A percentile compares a stretch with the other conserved stretches of the same genome.
These are phyloP conservation scores for Elymus sibiricus DNA, from an alignment of 176 grass and related monocot genomes.

Conservation along the genomic window DNA sequence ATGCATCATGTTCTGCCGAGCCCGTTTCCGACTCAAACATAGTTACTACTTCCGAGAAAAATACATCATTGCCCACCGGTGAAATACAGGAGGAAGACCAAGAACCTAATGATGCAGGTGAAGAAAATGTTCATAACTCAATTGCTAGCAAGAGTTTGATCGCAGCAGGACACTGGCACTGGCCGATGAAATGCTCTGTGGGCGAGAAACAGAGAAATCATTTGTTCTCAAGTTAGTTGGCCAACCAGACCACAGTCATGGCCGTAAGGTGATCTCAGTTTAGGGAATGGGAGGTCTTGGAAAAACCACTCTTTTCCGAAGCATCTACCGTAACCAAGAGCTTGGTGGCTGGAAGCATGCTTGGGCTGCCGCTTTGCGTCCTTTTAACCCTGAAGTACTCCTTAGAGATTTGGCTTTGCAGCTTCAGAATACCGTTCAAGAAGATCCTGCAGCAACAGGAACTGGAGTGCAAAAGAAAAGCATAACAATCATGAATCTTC, in stretches of 20 bases:
- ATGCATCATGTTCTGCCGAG: no score
- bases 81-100: no score
- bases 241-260: neutral
- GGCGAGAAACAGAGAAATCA: neutral
- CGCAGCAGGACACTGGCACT: neutral
- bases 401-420: no score
- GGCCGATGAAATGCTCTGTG: neutral
- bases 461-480: no score
- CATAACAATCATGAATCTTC: no score
- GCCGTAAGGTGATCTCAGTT: neutral
- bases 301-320: neutral
- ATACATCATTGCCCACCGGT: no score
- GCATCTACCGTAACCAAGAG: neutral
- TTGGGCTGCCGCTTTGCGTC: neutral
- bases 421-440: neutral
- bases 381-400: neutral
- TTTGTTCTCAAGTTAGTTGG: neutral
- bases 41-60: no score
- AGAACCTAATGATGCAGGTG: neutral
- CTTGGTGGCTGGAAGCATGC: neutral
- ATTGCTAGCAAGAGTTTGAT: neutral
- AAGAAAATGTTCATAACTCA: neutral
- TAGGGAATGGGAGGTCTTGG: neutral
- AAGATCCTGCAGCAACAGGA: neutral
- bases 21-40: no score